These are phyloP conservation scores for Coleophoma crateriformis DNA, from an alignment of 2,329 filamentous ascomycete genomes.

Conservation along the genomic window DNA sequence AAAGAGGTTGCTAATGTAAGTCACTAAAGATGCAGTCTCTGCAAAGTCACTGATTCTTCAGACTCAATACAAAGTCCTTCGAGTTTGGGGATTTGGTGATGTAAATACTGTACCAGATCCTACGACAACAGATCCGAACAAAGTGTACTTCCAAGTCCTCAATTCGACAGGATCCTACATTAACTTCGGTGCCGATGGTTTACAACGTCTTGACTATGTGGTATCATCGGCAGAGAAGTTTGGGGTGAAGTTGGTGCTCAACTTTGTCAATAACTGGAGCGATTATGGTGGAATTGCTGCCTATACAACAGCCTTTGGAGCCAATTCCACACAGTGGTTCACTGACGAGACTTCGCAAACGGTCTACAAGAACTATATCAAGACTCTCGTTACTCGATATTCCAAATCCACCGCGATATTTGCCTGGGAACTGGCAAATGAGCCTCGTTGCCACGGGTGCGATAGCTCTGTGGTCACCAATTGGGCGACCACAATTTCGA, in stretches of 20 bases:
- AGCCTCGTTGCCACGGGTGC: conserved; percentile 59
- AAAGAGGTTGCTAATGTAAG: conserved; percentile 33
- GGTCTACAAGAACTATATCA: conserved; percentile 54
- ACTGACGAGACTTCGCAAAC: conserved; percentile 43
- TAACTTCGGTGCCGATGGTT: conserved; percentile 56
- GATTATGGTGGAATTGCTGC: conserved; percentile 60
- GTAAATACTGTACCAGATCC: conserved; percentile 31
- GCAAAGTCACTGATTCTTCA: conserved; percentile 14
- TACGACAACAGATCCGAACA: conserved; percentile 30
- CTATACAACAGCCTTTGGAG: conserved; percentile 50
- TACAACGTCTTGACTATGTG: conserved; percentile 60
- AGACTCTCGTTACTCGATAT: conserved; percentile 53
- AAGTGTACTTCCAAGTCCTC: conserved; percentile 38
- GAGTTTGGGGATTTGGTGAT: conserved; percentile 60
- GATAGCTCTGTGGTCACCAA: conserved; percentile 48
- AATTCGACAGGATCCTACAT: conserved; percentile 46
- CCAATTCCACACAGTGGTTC: conserved; percentile 49
- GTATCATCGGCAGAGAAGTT: conserved; percentile 52
- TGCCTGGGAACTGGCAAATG: conserved; percentile 64
- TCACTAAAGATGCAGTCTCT: neutral
- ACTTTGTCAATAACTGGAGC: conserved; percentile 63
- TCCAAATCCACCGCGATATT: conserved; percentile 53
- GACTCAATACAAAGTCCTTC: conserved; percentile 48
- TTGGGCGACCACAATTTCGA: conserved; percentile 52
- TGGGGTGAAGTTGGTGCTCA: conserved; percentile 56